Evolutionary conservation across 2,329 filamentous ascomycete genomes (phyloP), one percentile per base, ranked within the genome.

Genomic region (Diaporthe citrichinensis): DNA sequence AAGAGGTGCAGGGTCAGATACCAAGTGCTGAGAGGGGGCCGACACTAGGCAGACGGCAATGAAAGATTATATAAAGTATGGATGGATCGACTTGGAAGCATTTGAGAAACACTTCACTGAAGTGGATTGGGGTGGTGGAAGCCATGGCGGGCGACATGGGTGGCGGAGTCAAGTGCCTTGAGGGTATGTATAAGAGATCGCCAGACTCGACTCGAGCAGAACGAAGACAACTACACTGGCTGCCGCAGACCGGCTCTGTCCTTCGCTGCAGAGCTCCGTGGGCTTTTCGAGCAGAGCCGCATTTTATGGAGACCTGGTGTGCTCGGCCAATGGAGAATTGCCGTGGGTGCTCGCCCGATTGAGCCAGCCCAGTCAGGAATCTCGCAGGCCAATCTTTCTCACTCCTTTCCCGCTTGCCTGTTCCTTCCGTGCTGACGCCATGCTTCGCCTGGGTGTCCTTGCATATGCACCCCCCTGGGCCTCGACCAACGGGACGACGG

Each of bases 131-230:
- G 55, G 31, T 77, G 23, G 39, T 44, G 55, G 39, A 71, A 73
- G 69, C 73, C 73, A 75, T 73, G 57, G 55, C 31, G 55, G 55
- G 46, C 44, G 61, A 73, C 49, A 58, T 59, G 71, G 65, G 75
- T 73, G 73, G 75, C 73, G 69, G 68, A 75, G 76, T 51, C 31
- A 65, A 67, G 68, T 68, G 76, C 62, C 67, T 71, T 51, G 49
- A 62, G 61, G 62, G 67, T 75, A 77, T 77, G 76, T 77, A 77
- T 77, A 77, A 67, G 55, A 75, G 55, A 61, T 72, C 62, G 62
- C 61, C n/a, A 65, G 31, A 53, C 71, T 23, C 49, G 71, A 71
- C 65, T 71, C 53, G 36, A 74, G 73, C 44, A 72, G 46, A 46
- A 65, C 67, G 10, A 20, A 72, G 49, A 46, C 14, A 36, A 61